Percentiles rank a stretch among this genome's conserved stretches.
These are phyloP conservation scores for Xerophyta viscosa DNA, from an alignment of 106 monocot species.

Conservation along the genomic window DNA sequence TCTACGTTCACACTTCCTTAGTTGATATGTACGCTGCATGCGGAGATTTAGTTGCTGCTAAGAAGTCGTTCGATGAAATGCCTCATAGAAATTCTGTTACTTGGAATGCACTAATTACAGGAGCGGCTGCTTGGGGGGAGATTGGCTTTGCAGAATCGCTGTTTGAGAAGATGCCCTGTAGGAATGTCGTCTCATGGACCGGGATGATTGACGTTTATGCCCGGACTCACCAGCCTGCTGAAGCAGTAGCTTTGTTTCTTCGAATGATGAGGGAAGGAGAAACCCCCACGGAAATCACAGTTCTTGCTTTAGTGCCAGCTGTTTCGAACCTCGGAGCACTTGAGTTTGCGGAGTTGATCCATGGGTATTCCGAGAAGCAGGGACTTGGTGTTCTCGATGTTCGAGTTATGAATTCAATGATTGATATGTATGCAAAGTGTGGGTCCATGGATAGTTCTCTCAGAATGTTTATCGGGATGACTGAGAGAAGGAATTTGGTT, in stretches of 20 bases:
- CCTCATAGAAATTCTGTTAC: conserved; percentile 43
- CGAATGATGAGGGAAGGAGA: conserved; percentile 32
- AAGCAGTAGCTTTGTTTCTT: conserved; percentile 39
- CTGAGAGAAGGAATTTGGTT: conserved; percentile 35
- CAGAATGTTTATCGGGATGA: conserved; percentile 31
- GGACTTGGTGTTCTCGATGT: conserved; percentile 32
- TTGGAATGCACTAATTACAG: conserved; percentile 67
- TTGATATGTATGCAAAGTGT: conserved; percentile 79
- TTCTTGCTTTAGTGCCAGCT: conserved; percentile 54
- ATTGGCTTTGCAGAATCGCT: conserved; percentile 22
- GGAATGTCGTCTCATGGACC: conserved; percentile 69
- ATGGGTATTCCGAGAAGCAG: conserved; percentile 38
- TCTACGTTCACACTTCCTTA: conserved; percentile 58
- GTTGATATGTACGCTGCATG: conserved; percentile 38
- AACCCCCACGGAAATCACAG: conserved; percentile 51
- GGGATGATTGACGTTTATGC: conserved; percentile 70
- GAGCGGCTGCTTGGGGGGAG: conserved; percentile 41
- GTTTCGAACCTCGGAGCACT: conserved; percentile 32
- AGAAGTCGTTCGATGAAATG: conserved; percentile 56
- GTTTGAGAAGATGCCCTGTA: conserved; percentile 42
- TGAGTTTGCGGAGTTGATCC: conserved; percentile 23
- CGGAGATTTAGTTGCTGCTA: conserved; percentile 27
- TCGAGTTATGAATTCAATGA: conserved; percentile 57
- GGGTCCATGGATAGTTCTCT: conserved; percentile 37
- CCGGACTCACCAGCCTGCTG: conserved; percentile 6